These are phyloP conservation scores for Camelina sativa DNA, from an alignment of 345 rosid species.

Conservation along the genomic window DNA sequence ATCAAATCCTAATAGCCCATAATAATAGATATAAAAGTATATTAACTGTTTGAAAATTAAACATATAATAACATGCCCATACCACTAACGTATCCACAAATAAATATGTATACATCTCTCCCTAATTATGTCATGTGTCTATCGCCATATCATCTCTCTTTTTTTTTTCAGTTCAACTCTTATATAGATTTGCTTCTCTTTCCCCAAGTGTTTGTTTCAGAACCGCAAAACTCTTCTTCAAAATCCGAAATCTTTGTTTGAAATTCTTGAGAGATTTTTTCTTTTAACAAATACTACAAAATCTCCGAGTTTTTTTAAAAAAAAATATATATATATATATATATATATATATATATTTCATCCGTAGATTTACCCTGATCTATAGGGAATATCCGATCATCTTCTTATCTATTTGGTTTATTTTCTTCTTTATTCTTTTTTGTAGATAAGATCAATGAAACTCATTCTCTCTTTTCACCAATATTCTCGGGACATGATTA, in stretches of 20 bases:
- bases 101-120: slow-evolving; percentile 8
- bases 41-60: not conserved
- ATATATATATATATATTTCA: slow-evolving; percentile 2
- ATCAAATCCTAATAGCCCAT: slow-evolving; percentile 16
- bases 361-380: slow-evolving; percentile 28
- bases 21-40: not conserved
- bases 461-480: slow-evolving; percentile 40
- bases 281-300: slow-evolving; percentile 10
- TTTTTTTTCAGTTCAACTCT: not conserved
- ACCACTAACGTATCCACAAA: slow-evolving; percentile 4
- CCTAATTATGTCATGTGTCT: slow-evolving; percentile 28
- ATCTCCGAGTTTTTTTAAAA: not conserved
- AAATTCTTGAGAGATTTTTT: slow-evolving; percentile 13
- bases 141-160: slow-evolving; percentile 32
- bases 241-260: slow-evolving; percentile 11
- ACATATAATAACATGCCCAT: slow-evolving; percentile 18
- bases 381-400: slow-evolving; percentile 35
- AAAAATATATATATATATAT: too few relatives aligned
- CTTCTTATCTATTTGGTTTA: slow-evolving; percentile 29
- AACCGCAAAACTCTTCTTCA: slow-evolving; percentile 31
- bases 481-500: slow-evolving; percentile 34
- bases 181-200: slow-evolving; percentile 36
- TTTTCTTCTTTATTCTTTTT: not conserved
- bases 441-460: slow-evolving; percentile 42
- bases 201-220: slow-evolving; percentile 33